Evolutionary conservation across 2,329 filamentous ascomycete species (phyloP).

Genomic region (Berkeleyomyces basicola): DNA sequence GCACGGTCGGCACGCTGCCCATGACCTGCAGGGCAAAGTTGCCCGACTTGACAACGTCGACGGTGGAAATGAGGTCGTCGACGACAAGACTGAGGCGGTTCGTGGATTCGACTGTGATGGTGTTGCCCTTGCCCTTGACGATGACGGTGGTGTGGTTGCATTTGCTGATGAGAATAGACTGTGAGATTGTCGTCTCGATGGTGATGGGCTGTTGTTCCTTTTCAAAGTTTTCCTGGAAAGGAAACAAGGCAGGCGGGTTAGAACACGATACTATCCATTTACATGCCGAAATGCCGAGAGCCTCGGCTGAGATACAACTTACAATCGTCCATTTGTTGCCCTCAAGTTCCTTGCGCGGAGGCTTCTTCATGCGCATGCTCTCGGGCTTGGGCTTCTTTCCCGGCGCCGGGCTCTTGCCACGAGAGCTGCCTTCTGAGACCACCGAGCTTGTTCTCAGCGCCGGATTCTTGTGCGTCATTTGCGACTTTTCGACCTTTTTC

Average conservation of each 20-base stretch:
- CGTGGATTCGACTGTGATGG: constrained; percentile 90
- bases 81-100: constrained; percentile 69
- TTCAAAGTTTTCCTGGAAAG: constrained; percentile 69
- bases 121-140: constrained; percentile 84
- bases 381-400: constrained; percentile 77
- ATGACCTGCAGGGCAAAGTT: constrained; percentile 92
- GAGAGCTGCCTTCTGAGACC: constrained; percentile 44
- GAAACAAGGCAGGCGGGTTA: neutral
- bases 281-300: neutral
- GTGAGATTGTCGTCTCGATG: constrained; percentile 64
- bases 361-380: constrained; percentile 71
- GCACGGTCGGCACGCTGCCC: constrained; percentile 67
- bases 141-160: constrained; percentile 86
- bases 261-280: neutral
- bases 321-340: constrained; percentile 89
- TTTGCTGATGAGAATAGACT: constrained; percentile 81
- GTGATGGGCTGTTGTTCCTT: constrained; percentile 56
- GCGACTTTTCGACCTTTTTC: constrained; percentile 81
- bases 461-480: constrained; percentile 99
- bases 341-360: constrained; percentile 59
- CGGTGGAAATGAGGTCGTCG: constrained; percentile 73
- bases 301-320: constrained; percentile 22
- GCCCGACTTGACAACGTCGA: constrained; percentile 88
- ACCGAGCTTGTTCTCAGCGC: constrained; percentile 57
- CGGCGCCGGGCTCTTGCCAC: constrained; percentile 73